phyloP scores from a whole-genome alignment of 2,329 filamentous ascomycete species.

The Ramularia endophylla region DNA sequence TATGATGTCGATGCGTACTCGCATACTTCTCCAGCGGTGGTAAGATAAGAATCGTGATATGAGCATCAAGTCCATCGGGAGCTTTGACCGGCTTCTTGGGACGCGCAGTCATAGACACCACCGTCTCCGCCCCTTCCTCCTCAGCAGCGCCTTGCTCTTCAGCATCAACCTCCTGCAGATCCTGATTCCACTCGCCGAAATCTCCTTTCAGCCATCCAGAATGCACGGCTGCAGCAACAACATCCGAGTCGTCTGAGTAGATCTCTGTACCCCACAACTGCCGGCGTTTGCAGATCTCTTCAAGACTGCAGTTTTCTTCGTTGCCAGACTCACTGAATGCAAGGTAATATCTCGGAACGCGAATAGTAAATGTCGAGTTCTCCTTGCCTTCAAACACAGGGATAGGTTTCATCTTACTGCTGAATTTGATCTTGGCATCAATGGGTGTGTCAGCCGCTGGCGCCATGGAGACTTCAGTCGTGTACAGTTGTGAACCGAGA shows the following conservation, averaged over 20 bases:
- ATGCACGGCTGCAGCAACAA: slow-evolving; percentile 88
- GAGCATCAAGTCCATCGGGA: slow-evolving; percentile 67
- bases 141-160: no score
- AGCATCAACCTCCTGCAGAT: slow-evolving; percentile 29
- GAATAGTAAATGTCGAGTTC: slow-evolving; percentile 86
- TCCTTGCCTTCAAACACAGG: slow-evolving; percentile 72
- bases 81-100: slow-evolving; percentile 56
- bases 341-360: slow-evolving; percentile 75
- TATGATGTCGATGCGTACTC: slow-evolving; percentile 68
- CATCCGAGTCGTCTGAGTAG: slow-evolving; percentile 93
- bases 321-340: slow-evolving; percentile 10
- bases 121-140: no score
- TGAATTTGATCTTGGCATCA: slow-evolving; percentile 53
- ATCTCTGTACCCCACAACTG: slow-evolving; percentile 91
- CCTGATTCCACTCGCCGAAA: slow-evolving; percentile 56
- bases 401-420: slow-evolving; percentile 61
- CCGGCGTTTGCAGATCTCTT: slow-evolving; percentile 74
- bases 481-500: slow-evolving; percentile 78
- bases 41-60: slow-evolving; percentile 80
- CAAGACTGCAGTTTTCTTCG: slow-evolving; percentile 52
- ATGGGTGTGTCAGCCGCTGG: slow-evolving; percentile 28
- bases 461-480: slow-evolving; percentile 54
- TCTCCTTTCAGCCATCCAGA: slow-evolving; percentile 87
- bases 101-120: slow-evolving; percentile 14
- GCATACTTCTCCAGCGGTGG: slow-evolving; percentile 73